phyloP scores from a whole-genome alignment of 1,139 yeast genomes.

The Debaryomyces sp. region DNA sequence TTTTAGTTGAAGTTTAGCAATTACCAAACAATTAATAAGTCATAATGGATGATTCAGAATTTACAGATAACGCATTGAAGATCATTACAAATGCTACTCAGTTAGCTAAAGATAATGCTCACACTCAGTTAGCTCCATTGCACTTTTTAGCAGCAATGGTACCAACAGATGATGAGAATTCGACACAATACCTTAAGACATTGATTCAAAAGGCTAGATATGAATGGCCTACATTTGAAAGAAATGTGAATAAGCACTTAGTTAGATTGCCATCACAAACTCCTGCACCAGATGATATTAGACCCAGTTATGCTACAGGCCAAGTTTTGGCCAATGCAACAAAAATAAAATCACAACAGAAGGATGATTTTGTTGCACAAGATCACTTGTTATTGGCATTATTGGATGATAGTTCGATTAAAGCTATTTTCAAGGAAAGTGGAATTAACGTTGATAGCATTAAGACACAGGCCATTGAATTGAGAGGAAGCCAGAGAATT shows the following conservation, averaged over 20 bases:
- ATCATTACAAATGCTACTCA: constrained; percentile 78
- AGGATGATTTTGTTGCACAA: constrained; percentile 90
- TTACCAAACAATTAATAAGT: constrained; percentile 9
- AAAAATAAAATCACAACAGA: constrained; percentile 81
- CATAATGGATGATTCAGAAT: constrained; percentile 66
- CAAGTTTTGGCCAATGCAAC: constrained; percentile 70
- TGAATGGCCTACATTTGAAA: constrained; percentile 81
- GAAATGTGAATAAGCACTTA: constrained; percentile 76
- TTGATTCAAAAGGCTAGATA: constrained; percentile 83
- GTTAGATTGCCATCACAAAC: constrained; percentile 85
- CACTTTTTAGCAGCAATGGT: constrained; percentile 94
- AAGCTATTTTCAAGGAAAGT: constrained; percentile 75
- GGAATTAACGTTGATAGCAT: constrained; percentile 70
- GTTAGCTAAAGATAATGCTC: constrained; percentile 81
- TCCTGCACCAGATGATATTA: constrained; percentile 81
- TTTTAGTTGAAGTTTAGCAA: constrained; percentile 6
- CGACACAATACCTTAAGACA: constrained; percentile 77
- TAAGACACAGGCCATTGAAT: constrained; percentile 76
- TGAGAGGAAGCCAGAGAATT: constrained; percentile 90
- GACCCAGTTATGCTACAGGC: constrained; percentile 71
- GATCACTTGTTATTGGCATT: constrained; percentile 89
- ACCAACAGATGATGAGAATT: constrained; percentile 68
- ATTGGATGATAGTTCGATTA: constrained; percentile 72
- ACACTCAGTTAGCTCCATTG: constrained; percentile 80
- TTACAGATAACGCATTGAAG: constrained; percentile 90